phyloP scores from a whole-genome alignment of 1,284 basidiomycete species.

The Trametes hirsuta region DNA sequence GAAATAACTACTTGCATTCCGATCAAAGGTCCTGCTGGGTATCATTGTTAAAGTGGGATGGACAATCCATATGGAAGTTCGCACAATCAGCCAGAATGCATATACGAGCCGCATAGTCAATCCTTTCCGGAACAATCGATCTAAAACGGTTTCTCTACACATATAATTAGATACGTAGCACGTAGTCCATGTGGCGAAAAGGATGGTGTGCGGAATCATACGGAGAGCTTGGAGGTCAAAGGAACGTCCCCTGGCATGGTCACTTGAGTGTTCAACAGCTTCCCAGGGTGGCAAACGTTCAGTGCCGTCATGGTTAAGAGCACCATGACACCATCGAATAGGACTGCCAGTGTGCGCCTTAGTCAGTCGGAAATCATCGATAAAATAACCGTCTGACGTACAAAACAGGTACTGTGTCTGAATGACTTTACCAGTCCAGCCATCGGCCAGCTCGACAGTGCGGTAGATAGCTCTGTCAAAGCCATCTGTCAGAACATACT shows the following conservation, averaged over 20 bases:
- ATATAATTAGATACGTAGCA: not conserved
- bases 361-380: not conserved
- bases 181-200: too few relatives aligned
- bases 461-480: constrained; percentile 46
- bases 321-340: constrained; percentile 62
- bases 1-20: too few relatives aligned
- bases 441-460: constrained; percentile 52
- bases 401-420: constrained; percentile 55
- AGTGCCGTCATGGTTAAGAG: constrained; percentile 52
- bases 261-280: constrained; percentile 35
- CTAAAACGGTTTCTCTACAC: not conserved
- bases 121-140: not conserved
- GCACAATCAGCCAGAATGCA: too few relatives aligned
- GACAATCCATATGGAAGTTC: too few relatives aligned
- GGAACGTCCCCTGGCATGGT: not conserved
- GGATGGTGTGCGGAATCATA: not conserved
- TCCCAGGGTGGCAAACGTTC: constrained; percentile 56
- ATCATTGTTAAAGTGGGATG: too few relatives aligned
- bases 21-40: too few relatives aligned
- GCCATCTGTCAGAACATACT: too few relatives aligned
- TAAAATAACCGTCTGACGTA: constrained; percentile 22
- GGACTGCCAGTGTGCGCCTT: constrained; percentile 35
- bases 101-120: too few relatives aligned
- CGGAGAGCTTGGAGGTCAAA: not conserved
- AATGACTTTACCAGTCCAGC: constrained; percentile 54